Evolutionary conservation across 2,329 filamentous ascomycete species (phyloP), one percentile per base, ranked within the genome.

Genomic region (Reticulascus tulasneorum): DNA sequence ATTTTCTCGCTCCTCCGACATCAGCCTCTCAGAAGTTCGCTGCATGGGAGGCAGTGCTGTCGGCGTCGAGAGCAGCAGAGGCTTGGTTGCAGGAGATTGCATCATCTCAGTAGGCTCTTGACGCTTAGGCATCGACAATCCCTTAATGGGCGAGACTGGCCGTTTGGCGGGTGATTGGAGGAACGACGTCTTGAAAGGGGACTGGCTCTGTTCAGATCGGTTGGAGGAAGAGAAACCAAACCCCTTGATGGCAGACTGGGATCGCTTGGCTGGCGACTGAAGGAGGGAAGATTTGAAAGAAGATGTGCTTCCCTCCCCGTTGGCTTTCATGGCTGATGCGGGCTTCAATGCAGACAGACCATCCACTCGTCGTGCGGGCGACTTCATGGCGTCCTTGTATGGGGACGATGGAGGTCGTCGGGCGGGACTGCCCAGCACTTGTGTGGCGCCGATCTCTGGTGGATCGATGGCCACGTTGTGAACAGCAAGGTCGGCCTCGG

Each of bases 281-380:
- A 75, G 51, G 5, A 73, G 50, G 2, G 60, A 58, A 3, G 48
- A 45, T 45, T 66, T 71, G 47, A 61, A 57, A 6, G 62, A 55
- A n/a, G 60, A 55, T 7, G 40, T 30, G 20, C 37, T n/a, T 7
- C 19, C 28, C 20, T 46, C 41, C 8, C 19, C 28, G 3, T 38
- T 13, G 5, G 50, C 35, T 32, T 59, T 62, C 38, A 60, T 37
- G 30, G 53, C 47, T n/a, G 63, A 59, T 7, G 53, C 55, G 11
- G 51, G 39, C 28, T 40, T 40, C 50, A 36, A 35, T 56, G 43
- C 43, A 51, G 30, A 48, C 18, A 60, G 52, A 2, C 58, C 42
- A 3, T 75, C 88, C 28, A 64, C 52, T 23, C 66, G 63, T 50
- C 75, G 77, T 2, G 77, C 71, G 0, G 77, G 76, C 2, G 73